phyloP scores from a whole-genome alignment of 2,329 filamentous ascomycete genomes.

The Botryotinia calthae region DNA sequence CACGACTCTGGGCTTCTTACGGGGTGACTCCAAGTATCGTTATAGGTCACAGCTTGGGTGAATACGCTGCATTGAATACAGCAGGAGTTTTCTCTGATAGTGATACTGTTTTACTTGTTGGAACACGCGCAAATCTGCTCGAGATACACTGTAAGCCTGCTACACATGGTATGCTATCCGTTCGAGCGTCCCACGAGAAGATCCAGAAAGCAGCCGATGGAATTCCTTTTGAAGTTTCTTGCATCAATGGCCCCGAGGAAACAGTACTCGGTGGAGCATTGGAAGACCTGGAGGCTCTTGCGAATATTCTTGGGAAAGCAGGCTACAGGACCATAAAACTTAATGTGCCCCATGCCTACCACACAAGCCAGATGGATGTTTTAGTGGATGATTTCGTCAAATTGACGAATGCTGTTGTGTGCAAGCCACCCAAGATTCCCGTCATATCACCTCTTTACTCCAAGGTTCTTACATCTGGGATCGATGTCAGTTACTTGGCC shows the following conservation, averaged over 20 bases:
- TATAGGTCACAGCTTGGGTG: slow-evolving; percentile 63
- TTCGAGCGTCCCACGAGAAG: slow-evolving; percentile 53
- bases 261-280: slow-evolving; percentile 9
- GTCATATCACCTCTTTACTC: neutral
- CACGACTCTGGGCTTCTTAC: slow-evolving; percentile 53
- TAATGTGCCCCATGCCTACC: slow-evolving; percentile 63
- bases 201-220: slow-evolving; percentile 52
- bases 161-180: slow-evolving; percentile 63
- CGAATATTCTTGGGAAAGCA: slow-evolving; percentile 24
- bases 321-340: slow-evolving; percentile 60
- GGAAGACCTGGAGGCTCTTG: neutral
- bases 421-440: neutral
- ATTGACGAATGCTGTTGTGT: slow-evolving; percentile 41
- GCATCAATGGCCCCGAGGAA: slow-evolving; percentile 1
- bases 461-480: slow-evolving; percentile 39
- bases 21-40: slow-evolving; percentile 54
- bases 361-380: slow-evolving; percentile 61
- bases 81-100: slow-evolving; percentile 69
- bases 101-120: slow-evolving; percentile 70
- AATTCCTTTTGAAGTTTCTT: neutral
- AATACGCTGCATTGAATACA: slow-evolving; percentile 69
- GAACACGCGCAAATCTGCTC: slow-evolving; percentile 62
- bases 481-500: slow-evolving; percentile 60
- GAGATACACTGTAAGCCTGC: slow-evolving; percentile 61
- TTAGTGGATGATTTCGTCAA: slow-evolving; percentile 40